These are phyloP conservation scores for Aspergillus brunneoviolaceus DNA, from an alignment of 2,329 filamentous ascomycete species.

Conservation along the genomic window DNA sequence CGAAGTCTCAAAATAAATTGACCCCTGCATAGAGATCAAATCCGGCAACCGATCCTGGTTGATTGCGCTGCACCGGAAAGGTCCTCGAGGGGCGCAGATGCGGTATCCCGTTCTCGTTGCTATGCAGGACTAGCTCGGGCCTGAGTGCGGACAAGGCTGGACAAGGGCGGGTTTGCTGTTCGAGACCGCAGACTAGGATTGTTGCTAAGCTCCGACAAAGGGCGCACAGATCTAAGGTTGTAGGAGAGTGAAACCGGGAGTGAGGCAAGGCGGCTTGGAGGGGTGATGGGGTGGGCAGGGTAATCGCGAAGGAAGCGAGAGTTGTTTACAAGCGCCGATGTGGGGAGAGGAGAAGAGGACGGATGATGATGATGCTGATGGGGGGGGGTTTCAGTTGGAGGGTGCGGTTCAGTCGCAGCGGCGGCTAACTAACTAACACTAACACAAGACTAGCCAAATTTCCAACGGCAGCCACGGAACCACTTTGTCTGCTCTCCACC, in stretches of 20 bases:
- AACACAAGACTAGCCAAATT: background rate
- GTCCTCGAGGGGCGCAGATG: constrained; percentile 15
- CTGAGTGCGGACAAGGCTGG: background rate
- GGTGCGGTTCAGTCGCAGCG: background rate
- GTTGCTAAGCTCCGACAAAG: background rate
- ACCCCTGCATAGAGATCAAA: constrained; percentile 29
- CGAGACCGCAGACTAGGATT: background rate
- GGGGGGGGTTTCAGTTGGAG: background rate
- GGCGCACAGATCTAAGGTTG: background rate
- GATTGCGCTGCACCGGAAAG: constrained; percentile 16
- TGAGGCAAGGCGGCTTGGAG: background rate
- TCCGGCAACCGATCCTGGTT: constrained; percentile 1
- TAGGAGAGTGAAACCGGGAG: constrained; percentile 1
- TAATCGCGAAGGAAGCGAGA: background rate
- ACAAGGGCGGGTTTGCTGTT: background rate
- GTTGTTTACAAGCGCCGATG: constrained; percentile 13
- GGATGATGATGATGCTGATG: background rate
- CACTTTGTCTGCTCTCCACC: background rate
- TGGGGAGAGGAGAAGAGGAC: constrained; percentile 11
- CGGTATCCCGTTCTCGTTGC: constrained; percentile 15
- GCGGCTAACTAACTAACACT: background rate
- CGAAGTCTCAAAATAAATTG: constrained; percentile 20
- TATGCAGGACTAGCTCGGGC: constrained; percentile 1
- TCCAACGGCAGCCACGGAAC: constrained; percentile 6
- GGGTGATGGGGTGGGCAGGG: background rate